Percentiles rank a stretch among this genome's conserved stretches.
Evolutionary conservation across 2,329 filamentous ascomycete genomes (phyloP).

Genomic region (Diaporthe vexans): DNA sequence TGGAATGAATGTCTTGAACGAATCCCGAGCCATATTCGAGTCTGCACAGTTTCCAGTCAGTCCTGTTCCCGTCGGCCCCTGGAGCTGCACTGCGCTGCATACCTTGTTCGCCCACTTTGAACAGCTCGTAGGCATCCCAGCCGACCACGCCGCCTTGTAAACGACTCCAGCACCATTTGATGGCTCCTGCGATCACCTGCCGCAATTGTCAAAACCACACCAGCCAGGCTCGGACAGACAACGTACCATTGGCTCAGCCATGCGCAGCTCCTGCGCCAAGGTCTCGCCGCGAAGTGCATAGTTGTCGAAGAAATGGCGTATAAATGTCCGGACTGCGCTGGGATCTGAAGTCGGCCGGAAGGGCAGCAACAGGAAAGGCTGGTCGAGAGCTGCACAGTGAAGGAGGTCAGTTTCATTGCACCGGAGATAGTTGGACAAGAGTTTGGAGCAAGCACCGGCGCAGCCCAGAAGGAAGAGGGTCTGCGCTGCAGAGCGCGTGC

Average conservation of each 20-base stretch:
- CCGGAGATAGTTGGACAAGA: conserved; percentile 16
- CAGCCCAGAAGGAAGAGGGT: conserved; percentile 31
- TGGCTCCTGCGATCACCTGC: conserved; percentile 90
- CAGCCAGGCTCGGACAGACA: not conserved
- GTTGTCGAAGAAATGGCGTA: conserved; percentile 91
- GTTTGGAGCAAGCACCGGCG: conserved; percentile 40
- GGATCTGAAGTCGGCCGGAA: conserved; percentile 95
- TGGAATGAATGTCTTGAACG: conserved; percentile 96
- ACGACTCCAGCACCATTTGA: conserved; percentile 99
- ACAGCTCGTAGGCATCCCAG: conserved; percentile 97
- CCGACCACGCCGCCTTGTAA: conserved; percentile 91
- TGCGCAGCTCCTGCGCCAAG: conserved; percentile 87
- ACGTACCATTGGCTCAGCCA: conserved; percentile 93
- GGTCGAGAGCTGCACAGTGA: conserved; percentile 77
- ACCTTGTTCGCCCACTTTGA: conserved; percentile 95
- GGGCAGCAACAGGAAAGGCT: conserved; percentile 92
- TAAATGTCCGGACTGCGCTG: conserved; percentile 90
- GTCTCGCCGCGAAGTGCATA: conserved; percentile 76
- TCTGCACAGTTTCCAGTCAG: conserved; percentile 65
- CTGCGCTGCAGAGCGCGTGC: conserved; percentile 41
- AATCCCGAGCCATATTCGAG: conserved; percentile 90
- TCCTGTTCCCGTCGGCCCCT: conserved; percentile 5
- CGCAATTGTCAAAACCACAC: conserved; percentile 46
- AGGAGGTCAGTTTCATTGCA: conserved; percentile 41
- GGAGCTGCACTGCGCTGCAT: conserved; percentile 48